These are phyloP conservation scores for Solanum chacoense DNA, from an alignment of 305 asterid genomes.

Conservation along the genomic window DNA sequence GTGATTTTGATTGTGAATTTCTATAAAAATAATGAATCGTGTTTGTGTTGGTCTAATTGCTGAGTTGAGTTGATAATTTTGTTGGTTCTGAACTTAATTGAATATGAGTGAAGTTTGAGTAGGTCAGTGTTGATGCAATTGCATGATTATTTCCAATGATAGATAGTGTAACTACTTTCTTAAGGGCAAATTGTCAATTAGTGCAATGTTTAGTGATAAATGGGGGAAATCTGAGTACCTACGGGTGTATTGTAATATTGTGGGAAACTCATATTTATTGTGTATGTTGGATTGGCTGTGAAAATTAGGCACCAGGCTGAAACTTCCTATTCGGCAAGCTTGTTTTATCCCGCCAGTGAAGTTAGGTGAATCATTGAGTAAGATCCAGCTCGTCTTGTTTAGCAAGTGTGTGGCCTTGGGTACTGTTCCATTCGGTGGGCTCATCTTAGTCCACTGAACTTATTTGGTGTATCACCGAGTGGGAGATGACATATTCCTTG, in stretches of 20 bases:
- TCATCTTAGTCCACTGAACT: background rate
- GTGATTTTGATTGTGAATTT: background rate
- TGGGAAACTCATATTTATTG: background rate
- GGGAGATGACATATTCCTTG: background rate
- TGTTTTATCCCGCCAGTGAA: background rate
- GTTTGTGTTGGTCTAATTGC: background rate
- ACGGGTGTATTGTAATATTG: background rate
- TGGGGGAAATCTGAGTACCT: background rate
- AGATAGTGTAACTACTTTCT: background rate
- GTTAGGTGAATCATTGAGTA: background rate
- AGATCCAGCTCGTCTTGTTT: background rate
- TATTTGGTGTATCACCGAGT: background rate
- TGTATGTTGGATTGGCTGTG: background rate
- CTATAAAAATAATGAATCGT: background rate
- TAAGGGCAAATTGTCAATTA: background rate
- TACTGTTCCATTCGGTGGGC: background rate
- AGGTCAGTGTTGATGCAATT: background rate
- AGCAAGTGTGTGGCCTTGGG: background rate
- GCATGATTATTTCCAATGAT: background rate
- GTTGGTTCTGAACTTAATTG: background rate
- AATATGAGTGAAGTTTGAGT: background rate
- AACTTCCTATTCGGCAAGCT: background rate
- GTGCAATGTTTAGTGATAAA: background rate
- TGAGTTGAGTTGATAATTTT: background rate
- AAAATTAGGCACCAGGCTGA: background rate